Evolutionary conservation across 495 filamentous ascomycete genomes (phyloP).

Genomic region (Chaetomium fimeti): DNA sequence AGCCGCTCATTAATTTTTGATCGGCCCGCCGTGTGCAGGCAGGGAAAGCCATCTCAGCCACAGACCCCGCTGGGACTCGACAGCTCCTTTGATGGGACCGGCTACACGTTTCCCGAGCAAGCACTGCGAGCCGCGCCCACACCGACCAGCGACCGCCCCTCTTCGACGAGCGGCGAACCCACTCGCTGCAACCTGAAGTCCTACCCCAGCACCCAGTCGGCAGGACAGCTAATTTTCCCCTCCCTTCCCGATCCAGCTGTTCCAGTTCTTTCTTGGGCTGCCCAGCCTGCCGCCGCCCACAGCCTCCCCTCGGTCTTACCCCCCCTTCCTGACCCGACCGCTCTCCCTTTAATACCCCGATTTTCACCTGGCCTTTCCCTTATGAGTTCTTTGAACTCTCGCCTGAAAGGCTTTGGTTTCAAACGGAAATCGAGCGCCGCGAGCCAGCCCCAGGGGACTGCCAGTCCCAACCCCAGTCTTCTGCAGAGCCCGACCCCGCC

Average conservation of each 20-base stretch:
- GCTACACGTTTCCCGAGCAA: slow-evolving; percentile 15
- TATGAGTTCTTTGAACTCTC: slow-evolving; percentile 64
- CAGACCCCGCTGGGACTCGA: slow-evolving; percentile 12
- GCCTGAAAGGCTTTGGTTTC: slow-evolving; percentile 59
- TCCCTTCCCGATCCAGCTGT: slow-evolving; percentile 27
- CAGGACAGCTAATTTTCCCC: slow-evolving; percentile 22
- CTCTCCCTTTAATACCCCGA: slow-evolving; percentile 28
- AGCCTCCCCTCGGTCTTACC: slow-evolving; percentile 25
- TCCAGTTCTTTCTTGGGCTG: slow-evolving; percentile 17
- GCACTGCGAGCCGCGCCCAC: slow-evolving; percentile 21
- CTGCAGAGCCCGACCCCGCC: slow-evolving; percentile 43
- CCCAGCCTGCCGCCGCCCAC: slow-evolving; percentile 30
- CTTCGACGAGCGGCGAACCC: slow-evolving; percentile 16
- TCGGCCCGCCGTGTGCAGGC: slow-evolving; percentile 25
- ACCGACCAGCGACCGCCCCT: neutral
- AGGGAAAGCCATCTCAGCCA: slow-evolving; percentile 28
- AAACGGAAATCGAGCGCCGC: slow-evolving; percentile 55
- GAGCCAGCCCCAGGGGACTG: slow-evolving; percentile 36
- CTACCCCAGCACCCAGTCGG: slow-evolving; percentile 14
- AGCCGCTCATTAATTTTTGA: slow-evolving; percentile 20
- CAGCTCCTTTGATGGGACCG: slow-evolving; percentile 12
- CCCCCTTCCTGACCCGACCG: slow-evolving; percentile 15
- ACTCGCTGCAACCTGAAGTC: slow-evolving; percentile 24
- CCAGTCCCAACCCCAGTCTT: slow-evolving; percentile 36
- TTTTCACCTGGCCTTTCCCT: slow-evolving; percentile 29